A percentile compares a stretch with the other conserved stretches of the same genome.
phyloP scores from a whole-genome alignment of 148 eudicot species.

The Camellia sinensis region DNA sequence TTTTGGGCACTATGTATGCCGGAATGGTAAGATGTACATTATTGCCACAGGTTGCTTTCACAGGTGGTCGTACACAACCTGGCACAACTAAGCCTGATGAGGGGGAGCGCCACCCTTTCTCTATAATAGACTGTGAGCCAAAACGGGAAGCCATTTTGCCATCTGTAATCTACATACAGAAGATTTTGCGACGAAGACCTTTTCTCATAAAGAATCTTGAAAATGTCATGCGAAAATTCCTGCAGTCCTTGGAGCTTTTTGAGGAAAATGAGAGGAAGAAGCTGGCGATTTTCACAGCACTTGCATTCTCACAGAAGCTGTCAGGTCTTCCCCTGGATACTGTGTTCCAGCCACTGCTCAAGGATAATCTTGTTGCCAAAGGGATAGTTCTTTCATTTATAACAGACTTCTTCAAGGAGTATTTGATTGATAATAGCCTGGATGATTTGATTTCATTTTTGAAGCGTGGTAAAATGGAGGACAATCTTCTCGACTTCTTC shows the following conservation, averaged over 20 bases:
- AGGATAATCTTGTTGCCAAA: constrained; percentile 92
- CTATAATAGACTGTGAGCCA: constrained; percentile 82
- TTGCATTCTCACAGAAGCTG: constrained; percentile 97
- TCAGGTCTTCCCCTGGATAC: constrained; percentile 98
- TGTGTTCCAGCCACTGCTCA: constrained; percentile 93
- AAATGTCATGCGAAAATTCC: constrained; percentile 91
- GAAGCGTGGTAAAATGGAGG: constrained; percentile 93
- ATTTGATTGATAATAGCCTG: constrained; percentile 83
- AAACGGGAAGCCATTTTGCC: constrained; percentile 84
- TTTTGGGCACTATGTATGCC: background rate
- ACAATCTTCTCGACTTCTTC: constrained; percentile 79
- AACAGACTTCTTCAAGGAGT: constrained; percentile 94
- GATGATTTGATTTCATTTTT: constrained; percentile 90
- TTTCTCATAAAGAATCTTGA: constrained; percentile 95
- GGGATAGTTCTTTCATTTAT: constrained; percentile 90
- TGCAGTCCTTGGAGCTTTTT: constrained; percentile 93
- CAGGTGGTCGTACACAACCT: constrained; percentile 96
- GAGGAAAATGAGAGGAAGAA: constrained; percentile 92
- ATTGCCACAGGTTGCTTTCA: constrained; percentile 71
- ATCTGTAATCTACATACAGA: constrained; percentile 89
- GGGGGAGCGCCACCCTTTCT: constrained; percentile 93
- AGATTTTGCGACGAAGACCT: constrained; percentile 80
- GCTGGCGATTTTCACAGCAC: constrained; percentile 96
- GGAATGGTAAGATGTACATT: background rate
- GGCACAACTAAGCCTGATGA: constrained; percentile 97